phyloP scores from a whole-genome alignment of 2,329 filamentous ascomycete genomes.

The Penicillium nordicum region DNA sequence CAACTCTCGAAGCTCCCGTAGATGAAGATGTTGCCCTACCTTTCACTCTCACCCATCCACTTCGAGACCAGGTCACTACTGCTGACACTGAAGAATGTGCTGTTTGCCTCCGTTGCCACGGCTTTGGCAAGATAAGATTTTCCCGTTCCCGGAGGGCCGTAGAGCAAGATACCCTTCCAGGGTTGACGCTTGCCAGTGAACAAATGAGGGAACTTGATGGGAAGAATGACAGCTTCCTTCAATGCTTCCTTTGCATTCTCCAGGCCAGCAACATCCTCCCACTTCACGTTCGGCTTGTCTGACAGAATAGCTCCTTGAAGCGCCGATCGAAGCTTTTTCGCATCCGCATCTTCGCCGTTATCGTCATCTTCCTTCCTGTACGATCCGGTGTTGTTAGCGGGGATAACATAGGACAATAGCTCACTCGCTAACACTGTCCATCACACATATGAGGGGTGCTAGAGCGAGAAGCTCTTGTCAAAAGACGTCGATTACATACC shows the following conservation, averaged over 20 bases:
- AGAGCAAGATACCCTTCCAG: slow-evolving; percentile 96
- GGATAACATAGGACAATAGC: background rate
- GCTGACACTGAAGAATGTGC: slow-evolving; percentile 97
- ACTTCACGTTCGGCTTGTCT: slow-evolving; percentile 93
- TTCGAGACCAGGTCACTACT: slow-evolving; percentile 97
- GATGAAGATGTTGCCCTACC: slow-evolving; percentile 51
- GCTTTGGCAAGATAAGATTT: slow-evolving; percentile 98
- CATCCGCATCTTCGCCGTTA: slow-evolving; percentile 74
- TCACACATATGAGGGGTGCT: background rate
- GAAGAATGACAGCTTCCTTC: slow-evolving; percentile 95
- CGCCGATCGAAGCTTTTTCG: slow-evolving; percentile 90
- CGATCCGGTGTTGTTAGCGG: slow-evolving; percentile 6
- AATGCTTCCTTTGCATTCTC: slow-evolving; percentile 93
- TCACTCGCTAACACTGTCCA: background rate
- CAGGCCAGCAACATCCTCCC: slow-evolving; percentile 96
- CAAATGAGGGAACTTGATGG: slow-evolving; percentile 96
- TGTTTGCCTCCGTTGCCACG: slow-evolving; percentile 96
- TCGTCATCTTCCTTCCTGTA: slow-evolving; percentile 56
- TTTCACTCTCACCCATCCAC: slow-evolving; percentile 99
- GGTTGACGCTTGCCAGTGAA: slow-evolving; percentile 95
- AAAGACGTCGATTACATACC: slow-evolving; percentile 38
- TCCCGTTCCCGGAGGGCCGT: slow-evolving; percentile 93
- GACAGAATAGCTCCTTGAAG: slow-evolving; percentile 88
- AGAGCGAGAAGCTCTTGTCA: background rate
- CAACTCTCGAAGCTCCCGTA: background rate